A percentile compares a stretch with the other conserved stretches of the same genome.
These are phyloP conservation scores for Penicilliopsis zonata DNA, from an alignment of 495 filamentous ascomycete species.

Conservation along the genomic window DNA sequence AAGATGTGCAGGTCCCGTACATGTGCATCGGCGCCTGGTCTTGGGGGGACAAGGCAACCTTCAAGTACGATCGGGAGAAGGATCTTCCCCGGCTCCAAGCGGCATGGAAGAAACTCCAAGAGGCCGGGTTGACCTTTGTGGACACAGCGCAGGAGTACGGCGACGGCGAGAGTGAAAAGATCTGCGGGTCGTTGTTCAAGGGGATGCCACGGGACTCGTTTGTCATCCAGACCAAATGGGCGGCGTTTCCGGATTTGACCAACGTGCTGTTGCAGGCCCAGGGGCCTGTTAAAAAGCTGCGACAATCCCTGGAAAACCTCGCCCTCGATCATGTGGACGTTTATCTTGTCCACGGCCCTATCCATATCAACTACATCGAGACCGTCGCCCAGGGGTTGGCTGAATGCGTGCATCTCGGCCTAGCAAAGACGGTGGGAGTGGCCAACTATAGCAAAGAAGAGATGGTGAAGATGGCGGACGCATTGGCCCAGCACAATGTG, in stretches of 20 bases:
- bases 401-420: conserved; percentile 25
- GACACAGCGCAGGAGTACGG: conserved; percentile 30
- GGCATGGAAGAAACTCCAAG: conserved; percentile 19
- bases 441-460: conserved; percentile 29
- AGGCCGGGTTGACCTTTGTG: conserved; percentile 22
- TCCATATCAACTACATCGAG: conserved; percentile 10
- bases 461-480: conserved; percentile 24
- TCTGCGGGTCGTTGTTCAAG: conserved; percentile 20
- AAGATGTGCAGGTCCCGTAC: conserved; percentile 17
- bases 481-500: conserved; percentile 6
- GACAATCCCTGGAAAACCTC: conserved; percentile 44
- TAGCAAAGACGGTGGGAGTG: conserved; percentile 24
- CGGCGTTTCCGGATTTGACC: neutral
- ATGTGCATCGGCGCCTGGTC: conserved; percentile 27
- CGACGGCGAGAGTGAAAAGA: conserved; percentile 23
- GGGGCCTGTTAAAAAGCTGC: conserved; percentile 8
- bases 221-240: conserved; percentile 17
- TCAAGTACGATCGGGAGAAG: conserved; percentile 12
- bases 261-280: conserved; percentile 6
- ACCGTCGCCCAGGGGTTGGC: conserved; percentile 17
- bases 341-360: conserved; percentile 62
- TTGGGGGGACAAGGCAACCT: conserved; percentile 33
- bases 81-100: conserved; percentile 19
- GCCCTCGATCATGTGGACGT: conserved; percentile 67
- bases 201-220: conserved; percentile 21